Evolutionary conservation across 2,329 filamentous ascomycete species (phyloP).

Genomic region (Hypocrella siamensis): DNA sequence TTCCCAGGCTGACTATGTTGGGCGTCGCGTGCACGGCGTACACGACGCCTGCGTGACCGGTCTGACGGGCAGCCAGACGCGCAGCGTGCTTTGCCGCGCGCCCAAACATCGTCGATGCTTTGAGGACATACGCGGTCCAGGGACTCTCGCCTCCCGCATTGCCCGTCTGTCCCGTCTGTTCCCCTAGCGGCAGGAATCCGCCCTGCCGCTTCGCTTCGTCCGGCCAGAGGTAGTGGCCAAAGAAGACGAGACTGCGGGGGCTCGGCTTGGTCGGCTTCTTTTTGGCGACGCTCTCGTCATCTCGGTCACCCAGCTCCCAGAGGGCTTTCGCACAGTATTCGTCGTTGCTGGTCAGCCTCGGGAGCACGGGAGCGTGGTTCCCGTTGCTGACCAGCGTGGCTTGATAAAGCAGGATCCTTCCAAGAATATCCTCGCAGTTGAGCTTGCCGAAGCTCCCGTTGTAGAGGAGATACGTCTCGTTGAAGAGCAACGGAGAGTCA

Average conservation of each 20-base stretch:
- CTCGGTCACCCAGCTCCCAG: neutral
- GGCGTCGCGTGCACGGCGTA: neutral
- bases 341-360: neutral
- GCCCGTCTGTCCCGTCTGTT: neutral
- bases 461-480: neutral
- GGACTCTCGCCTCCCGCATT: neutral
- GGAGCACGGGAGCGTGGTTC: neutral
- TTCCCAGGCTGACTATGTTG: neutral
- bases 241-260: neutral
- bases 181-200: neutral
- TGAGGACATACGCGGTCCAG: neutral
- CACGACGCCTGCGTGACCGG: neutral
- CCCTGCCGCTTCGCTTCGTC: neutral
- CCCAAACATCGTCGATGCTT: neutral
- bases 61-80: neutral
- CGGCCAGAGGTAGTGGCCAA: neutral
- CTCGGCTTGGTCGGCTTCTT: neutral
- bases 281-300: neutral
- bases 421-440: neutral
- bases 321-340: neutral
- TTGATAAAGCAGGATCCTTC: neutral
- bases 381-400: neutral
- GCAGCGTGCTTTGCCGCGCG: constrained; percentile 1
- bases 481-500: neutral
- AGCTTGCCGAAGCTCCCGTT: neutral